These are phyloP conservation scores for Fusarium pilosicola DNA, from an alignment of 2,329 filamentous ascomycete genomes.

Conservation along the genomic window DNA sequence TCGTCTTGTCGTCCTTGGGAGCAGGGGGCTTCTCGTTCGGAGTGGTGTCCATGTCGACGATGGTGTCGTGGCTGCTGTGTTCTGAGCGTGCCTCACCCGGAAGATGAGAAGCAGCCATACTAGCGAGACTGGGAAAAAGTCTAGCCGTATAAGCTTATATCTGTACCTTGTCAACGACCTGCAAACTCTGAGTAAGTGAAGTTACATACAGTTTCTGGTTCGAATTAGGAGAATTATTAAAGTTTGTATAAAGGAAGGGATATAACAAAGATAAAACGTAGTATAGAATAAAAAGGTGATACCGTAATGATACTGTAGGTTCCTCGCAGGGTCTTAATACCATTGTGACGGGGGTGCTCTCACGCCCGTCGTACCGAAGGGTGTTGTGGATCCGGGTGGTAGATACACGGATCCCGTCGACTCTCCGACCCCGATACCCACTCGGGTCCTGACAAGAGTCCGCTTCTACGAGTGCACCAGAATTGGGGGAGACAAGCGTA, in stretches of 20 bases:
- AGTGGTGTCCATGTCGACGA: conserved; percentile 21
- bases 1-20: conserved; percentile 1
- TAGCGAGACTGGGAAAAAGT: conserved; percentile 7
- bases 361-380: conserved; percentile 23
- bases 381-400: conserved; percentile 3
- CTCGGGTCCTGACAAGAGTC: conserved; percentile 18
- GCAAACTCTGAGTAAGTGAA: too few species aligned
- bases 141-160: neutral
- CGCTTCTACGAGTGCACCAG: neutral
- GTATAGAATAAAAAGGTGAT: neutral
- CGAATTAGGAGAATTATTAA: conserved; percentile 15
- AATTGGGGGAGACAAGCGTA: neutral
- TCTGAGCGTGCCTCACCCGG: conserved; percentile 18
- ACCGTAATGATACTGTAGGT: neutral
- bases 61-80: conserved; percentile 31
- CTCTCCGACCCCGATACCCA: conserved; percentile 25
- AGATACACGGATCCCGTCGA: conserved; percentile 24
- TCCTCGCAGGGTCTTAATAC: conserved; percentile 25
- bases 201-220: conserved; percentile 14
- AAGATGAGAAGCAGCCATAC: conserved; percentile 21
- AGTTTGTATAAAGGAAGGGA: neutral
- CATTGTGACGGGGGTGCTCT: neutral
- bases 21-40: conserved; percentile 17
- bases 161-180: neutral
- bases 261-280: neutral